These are phyloP conservation scores for Lasiodiplodia theobromae DNA, from an alignment of 2,329 filamentous ascomycete species.

Conservation along the genomic window DNA sequence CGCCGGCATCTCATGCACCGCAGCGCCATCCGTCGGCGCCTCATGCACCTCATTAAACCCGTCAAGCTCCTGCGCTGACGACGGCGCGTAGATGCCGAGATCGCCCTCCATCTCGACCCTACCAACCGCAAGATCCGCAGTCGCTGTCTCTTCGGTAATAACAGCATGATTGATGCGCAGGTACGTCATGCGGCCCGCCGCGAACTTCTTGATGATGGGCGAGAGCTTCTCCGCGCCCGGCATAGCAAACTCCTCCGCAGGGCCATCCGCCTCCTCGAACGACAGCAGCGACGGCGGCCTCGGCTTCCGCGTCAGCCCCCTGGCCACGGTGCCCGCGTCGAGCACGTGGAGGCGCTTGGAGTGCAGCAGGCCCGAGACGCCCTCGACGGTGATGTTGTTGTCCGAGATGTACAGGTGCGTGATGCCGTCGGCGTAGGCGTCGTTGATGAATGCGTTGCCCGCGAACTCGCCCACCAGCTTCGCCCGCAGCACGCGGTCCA, in stretches of 20 bases:
- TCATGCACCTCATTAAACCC: constrained; percentile 39
- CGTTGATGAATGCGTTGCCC: constrained; percentile 62
- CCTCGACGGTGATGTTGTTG: constrained; percentile 64
- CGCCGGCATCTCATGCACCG: constrained; percentile 49
- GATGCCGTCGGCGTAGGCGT: constrained; percentile 61
- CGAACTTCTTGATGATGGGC: constrained; percentile 56
- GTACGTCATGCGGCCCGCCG: constrained; percentile 58
- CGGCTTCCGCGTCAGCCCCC: constrained; percentile 34
- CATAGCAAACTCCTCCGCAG: constrained; percentile 39
- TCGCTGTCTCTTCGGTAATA: constrained; percentile 55
- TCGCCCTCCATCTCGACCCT: constrained; percentile 39
- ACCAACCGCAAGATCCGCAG: constrained; percentile 14
- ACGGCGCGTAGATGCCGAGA: constrained; percentile 34
- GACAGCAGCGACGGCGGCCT: constrained; percentile 28
- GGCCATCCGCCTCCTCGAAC: constrained; percentile 16
- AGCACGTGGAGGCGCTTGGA: constrained; percentile 62
- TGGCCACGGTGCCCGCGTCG: constrained; percentile 60
- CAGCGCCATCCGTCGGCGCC: constrained; percentile 39
- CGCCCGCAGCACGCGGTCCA: constrained; percentile 60
- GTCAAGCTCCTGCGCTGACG: constrained; percentile 41
- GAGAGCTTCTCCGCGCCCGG: constrained; percentile 63
- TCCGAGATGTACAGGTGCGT: constrained; percentile 67
- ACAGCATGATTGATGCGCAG: constrained; percentile 63
- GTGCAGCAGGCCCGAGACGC: constrained; percentile 59
- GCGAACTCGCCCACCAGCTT: constrained; percentile 53